These are phyloP conservation scores for Fraxinus dipetala DNA, from an alignment of 305 asterid genomes.

Conservation along the genomic window DNA sequence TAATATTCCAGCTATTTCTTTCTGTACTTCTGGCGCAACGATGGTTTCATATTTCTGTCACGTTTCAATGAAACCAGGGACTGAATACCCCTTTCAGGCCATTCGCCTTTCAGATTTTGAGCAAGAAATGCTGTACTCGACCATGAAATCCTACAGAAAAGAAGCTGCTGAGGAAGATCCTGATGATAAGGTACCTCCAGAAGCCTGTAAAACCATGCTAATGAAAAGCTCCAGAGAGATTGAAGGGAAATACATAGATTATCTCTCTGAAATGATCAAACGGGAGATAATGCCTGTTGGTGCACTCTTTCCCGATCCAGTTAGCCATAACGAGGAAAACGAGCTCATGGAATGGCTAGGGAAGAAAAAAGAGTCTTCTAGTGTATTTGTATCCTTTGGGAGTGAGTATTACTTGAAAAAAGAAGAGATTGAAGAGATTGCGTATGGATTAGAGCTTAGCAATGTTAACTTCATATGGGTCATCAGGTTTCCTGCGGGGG, in stretches of 20 bases:
- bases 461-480: slow-evolving; percentile 2
- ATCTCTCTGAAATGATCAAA: background rate
- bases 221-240: slow-evolving; percentile 1
- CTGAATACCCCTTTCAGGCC: slow-evolving; percentile 16
- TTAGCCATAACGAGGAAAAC: background rate
- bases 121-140: background rate
- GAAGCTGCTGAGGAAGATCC: background rate
- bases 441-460: background rate
- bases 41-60: background rate
- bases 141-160: background rate
- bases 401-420: slow-evolving; percentile 3
- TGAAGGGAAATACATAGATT: background rate
- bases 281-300: background rate
- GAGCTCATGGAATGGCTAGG: background rate
- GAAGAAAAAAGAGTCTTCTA: background rate
- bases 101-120: slow-evolving; percentile 19
- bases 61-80: background rate
- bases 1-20: slow-evolving; percentile 18
- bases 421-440: slow-evolving; percentile 1
- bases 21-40: slow-evolving; percentile 6
- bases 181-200: background rate
- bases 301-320: background rate
- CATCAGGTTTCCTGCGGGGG: background rate
- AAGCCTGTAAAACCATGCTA: background rate
- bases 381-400: slow-evolving; percentile 1